These are phyloP conservation scores for Pleoardoris graminearum DNA, from an alignment of 2,329 filamentous ascomycete genomes.

Conservation along the genomic window DNA sequence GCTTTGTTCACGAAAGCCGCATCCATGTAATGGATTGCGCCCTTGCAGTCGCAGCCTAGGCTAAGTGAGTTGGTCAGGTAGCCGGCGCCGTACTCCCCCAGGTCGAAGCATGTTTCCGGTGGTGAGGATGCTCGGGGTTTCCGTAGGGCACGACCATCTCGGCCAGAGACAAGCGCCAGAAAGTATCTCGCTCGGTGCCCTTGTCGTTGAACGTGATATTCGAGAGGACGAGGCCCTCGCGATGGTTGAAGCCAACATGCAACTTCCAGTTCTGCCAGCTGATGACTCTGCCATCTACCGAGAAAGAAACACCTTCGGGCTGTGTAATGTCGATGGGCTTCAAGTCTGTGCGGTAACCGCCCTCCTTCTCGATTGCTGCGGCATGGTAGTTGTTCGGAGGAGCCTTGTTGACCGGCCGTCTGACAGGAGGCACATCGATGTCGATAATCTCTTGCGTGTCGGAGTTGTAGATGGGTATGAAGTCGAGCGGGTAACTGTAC, in stretches of 20 bases:
- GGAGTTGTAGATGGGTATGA: conserved; percentile 88
- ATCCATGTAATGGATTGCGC: conserved; percentile 88
- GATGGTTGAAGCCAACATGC: conserved; percentile 93
- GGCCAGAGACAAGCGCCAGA: conserved; percentile 85
- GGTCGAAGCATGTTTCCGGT: conserved; percentile 78
- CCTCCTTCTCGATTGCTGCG: conserved; percentile 69
- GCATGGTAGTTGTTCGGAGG: conserved; percentile 79
- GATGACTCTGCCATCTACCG: conserved; percentile 71
- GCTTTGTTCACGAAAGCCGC: conserved; percentile 79
- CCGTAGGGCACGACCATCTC: conserved; percentile 95
- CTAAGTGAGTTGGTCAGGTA: conserved; percentile 82
- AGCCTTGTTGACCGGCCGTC: conserved; percentile 73
- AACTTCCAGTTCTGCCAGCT: conserved; percentile 94
- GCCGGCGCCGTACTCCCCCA: conserved; percentile 79
- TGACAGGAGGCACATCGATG: conserved; percentile 79
- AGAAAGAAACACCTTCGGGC: conserved; percentile 87
- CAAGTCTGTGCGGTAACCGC: conserved; percentile 75
- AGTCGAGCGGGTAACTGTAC: conserved; percentile 89
- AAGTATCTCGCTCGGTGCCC: conserved; percentile 72
- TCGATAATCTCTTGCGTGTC: conserved; percentile 77
- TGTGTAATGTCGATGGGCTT: conserved; percentile 89
- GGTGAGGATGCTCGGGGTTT: conserved; percentile 78
- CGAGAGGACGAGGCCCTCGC: conserved; percentile 86
- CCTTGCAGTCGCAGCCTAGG: conserved; percentile 84
- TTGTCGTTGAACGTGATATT: conserved; percentile 91